Evolutionary conservation across 2,329 filamentous ascomycete genomes (phyloP), one percentile per base, ranked within the genome.

Genomic region (Clarireedia homoeocarpa): DNA sequence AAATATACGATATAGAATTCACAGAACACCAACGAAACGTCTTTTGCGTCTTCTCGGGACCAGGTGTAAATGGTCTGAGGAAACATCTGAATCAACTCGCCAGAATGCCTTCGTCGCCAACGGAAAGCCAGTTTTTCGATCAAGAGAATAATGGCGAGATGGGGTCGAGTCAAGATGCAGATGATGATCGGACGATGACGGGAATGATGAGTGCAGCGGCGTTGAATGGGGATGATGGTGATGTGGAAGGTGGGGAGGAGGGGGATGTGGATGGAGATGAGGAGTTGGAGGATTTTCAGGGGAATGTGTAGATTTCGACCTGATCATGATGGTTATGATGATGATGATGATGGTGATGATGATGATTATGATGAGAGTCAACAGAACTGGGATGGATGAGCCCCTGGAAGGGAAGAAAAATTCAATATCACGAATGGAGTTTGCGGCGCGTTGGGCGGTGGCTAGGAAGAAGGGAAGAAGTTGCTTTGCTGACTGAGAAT

Each of bases 21-120:
- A 97, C 91, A 17, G 88, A 92, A 48, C 91, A 96, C 68, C 94
- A 99, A 71, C 84, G 94, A 60, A 86, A 92, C 52, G 90, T 97
- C 6, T 99, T 99, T 70, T 99, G 94, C 68, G 94, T 99, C 53
- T 99, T 99, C 71, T 96, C 91, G 1, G 92, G 94, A 5, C 80
- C 82, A 26, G 91, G 91, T 55, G 92, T 99, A 2, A 76, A 77
- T 44, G 81, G 82, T 42, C 81, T 99, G 26, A 86, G 92, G 44
- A 80, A 85, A 27, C 88, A 91, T 67, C 78, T 99, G 40, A 95
- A 79, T 84, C 88, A 51, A 81, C 88, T 51, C 83, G 74, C 89
- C n/a, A 89, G 87, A 3, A 86, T 87, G 5, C 89, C 88, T 7
- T 90, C 94, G 54, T 89, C 89, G 27, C 88, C 86, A 90, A 94